Base-by-base conservation (phyloP, 2,329 filamentous ascomycete genomes). In the Ophiosphaerella herpotricha region DNA sequence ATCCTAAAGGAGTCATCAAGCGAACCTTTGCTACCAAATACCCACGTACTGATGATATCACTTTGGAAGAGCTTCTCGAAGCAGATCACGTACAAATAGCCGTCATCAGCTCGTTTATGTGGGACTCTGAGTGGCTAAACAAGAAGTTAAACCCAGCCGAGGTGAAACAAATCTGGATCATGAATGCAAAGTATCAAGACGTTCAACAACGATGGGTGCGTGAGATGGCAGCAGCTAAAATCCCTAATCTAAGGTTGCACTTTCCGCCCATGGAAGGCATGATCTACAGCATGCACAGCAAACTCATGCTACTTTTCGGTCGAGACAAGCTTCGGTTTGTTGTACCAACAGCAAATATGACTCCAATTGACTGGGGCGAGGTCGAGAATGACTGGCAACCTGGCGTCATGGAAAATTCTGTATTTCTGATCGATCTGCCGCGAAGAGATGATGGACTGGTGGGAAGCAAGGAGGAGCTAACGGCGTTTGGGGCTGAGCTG, bases 381-480 rank as follows among this genome's bases (percentile, higher is more conserved):
- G 54, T 58, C 13, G 82, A 80, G 2, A 90, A 90, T 1, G 75
- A 60, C 21, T 70, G 65, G 66, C 68, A 71, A 43, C 58, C 65
- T 16, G 70, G 63, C 3, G 58, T 70, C 6, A 58, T 68, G 61
- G 67, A 73, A 49, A 71, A 74, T 45, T 87, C 86, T 62, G 85
- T 92, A 7, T 97, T 96, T 68, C 68, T 97, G n/a, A 92, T 99
- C 58, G 94, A 99, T 68, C 82, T 97, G 7, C 93, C 94, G 5
- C 80, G 82, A 35, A 71, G 84, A 21, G 2, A 50, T 43, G 54
- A 72, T 35, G 59, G 59, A 12, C 18, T 53, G 2, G 55, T 64
- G 2, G 60, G 63, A 0, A 46, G 66, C 2, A 52, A 61, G 8
- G 63, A 72, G 7, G 60, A 73, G 4, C 54, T 75, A 7, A 82